Base-by-base conservation (phyloP, 371 early-diverging fungal species). In the Smittium mucronatum region DNA sequence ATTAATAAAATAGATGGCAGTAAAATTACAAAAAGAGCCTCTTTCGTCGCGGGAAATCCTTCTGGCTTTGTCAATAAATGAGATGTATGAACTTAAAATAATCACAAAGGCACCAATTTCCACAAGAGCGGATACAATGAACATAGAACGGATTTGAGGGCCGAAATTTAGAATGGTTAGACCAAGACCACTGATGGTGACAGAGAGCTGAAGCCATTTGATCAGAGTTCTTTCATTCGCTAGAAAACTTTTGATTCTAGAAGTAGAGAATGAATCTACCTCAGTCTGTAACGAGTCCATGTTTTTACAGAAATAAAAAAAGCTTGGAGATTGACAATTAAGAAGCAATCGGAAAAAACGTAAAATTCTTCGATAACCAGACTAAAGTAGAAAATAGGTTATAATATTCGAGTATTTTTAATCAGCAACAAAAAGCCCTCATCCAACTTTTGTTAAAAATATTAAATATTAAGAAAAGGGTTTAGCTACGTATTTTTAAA, bases 171-270 rank as follows among this genome's bases (percentile, higher is more conserved):
- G 70, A 68, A 92, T 76, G 58, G 88, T 90, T 68, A 91, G 77
- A 15, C 88, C 87, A n/a, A 91, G 82, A 2, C 86, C 87, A n/a
- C 90, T 82, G 33, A 91, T 69, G 34, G 88, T 74, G 32, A 88
- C 86, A 74, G 88, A 85, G 63, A 88, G 83, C 69, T 90, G 90
- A 57, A 93, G 83, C 96, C 96, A 94, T 34, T 85, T 85, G 70
- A 95, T 84, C 73, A 92, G 94, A 0, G 96, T 95, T 68, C 96
- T 83, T 77, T 95, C 96, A 73, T 95, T 95, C 31, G 96, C 93
- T 80, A 95, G 92, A 76, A 91, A 92, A 32, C 91, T 91, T 77
- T 98, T 98, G 25, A 94, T 47, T 5, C 47, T 5, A 47, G 47
- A 47, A 21, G 47, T 47, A 11, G 47, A 47, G 21, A 47, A 47